A percentile compares a stretch with the other conserved stretches of the same genome.
These are phyloP conservation scores for Melaleuca alternifolia DNA, from an alignment of 345 rosid species.

Conservation along the genomic window DNA sequence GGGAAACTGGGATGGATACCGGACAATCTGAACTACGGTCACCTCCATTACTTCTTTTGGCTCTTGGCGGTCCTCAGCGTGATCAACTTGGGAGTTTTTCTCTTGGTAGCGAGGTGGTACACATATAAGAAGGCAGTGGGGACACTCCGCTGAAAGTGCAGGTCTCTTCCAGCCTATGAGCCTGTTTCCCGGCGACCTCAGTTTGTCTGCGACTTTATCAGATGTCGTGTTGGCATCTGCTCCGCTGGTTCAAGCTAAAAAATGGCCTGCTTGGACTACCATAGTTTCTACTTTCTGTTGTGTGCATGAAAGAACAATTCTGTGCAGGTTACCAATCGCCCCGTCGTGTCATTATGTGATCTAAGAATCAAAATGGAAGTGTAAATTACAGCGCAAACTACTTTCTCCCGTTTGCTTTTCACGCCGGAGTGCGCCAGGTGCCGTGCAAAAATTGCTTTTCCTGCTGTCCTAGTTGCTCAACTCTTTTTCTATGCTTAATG, in stretches of 20 bases:
- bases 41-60: constrained; percentile 32
- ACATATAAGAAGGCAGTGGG: constrained; percentile 24
- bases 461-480: neutral
- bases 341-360: neutral
- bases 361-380: neutral
- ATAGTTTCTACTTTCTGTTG: neutral
- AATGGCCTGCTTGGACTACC: neutral
- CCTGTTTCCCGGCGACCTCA: neutral
- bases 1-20: constrained; percentile 32
- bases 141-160: neutral
- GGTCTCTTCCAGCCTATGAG: neutral
- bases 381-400: neutral
- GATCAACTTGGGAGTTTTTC: constrained; percentile 16
- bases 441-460: neutral
- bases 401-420: neutral
- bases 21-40: constrained; percentile 28
- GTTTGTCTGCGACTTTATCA: neutral
- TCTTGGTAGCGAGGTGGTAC: constrained; percentile 26
- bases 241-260: neutral
- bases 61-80: constrained; percentile 19
- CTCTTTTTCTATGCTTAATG: neutral
- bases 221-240: neutral
- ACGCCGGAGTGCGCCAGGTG: neutral
- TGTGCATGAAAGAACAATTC: neutral
- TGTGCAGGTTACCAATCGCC: neutral